Percentiles rank a stretch among this genome's conserved stretches.
Evolutionary conservation across 371 early-diverging fungal genomes (phyloP).

Genomic region (Funneliformis caledonium): DNA sequence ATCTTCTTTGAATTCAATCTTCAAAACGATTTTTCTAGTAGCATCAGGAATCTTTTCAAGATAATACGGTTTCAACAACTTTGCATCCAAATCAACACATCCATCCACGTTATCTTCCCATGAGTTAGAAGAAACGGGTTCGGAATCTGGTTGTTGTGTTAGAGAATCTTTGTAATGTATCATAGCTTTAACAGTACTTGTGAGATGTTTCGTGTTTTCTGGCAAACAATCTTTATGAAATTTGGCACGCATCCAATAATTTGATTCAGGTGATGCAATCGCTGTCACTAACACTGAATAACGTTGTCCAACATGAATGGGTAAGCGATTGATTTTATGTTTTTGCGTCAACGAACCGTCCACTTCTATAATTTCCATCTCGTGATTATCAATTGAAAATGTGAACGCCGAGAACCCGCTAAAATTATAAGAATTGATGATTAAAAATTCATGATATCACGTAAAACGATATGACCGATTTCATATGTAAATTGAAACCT

Average conservation of each 20-base stretch:
- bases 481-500: constrained; percentile 15
- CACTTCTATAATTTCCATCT: constrained; percentile 48
- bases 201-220: neutral
- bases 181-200: neutral
- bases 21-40: neutral
- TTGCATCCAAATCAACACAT: neutral
- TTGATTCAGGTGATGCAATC: constrained; percentile 42
- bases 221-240: constrained; percentile 20
- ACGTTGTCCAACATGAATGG: constrained; percentile 50
- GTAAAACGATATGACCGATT: neutral
- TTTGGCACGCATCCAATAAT: constrained; percentile 48
- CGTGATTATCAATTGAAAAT: constrained; percentile 51
- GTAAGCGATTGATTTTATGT: constrained; percentile 43
- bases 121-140: neutral
- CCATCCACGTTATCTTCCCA: neutral
- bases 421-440: neutral
- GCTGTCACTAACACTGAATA: constrained; percentile 51
- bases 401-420: constrained; percentile 45
- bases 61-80: neutral
- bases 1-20: neutral
- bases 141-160: neutral
- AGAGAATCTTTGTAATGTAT: neutral
- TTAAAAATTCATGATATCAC: neutral
- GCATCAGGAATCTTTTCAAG: neutral
- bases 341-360: constrained; percentile 50